Evolutionary conservation across 2,329 filamentous ascomycete genomes (phyloP).

Genomic region (Fusarium veterinarium): DNA sequence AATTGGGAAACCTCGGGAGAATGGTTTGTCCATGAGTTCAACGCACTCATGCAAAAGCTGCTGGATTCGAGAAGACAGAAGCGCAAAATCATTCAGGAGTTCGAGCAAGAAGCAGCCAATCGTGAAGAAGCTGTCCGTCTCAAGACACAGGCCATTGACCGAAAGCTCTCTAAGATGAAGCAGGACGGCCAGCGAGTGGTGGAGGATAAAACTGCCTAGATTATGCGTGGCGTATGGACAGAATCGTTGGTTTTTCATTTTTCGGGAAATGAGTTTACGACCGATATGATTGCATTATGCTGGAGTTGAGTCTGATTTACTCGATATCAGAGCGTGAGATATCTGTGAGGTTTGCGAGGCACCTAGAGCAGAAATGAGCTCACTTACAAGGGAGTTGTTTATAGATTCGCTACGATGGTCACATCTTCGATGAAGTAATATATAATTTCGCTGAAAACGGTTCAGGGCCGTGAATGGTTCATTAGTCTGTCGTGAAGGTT

Average conservation of each 20-base stretch:
- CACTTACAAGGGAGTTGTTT: constrained; percentile 19
- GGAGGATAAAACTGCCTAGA: constrained; percentile 51
- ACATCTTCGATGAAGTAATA: constrained; percentile 12
- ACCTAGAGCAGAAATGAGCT: constrained; percentile 21
- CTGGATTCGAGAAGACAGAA: constrained; percentile 62
- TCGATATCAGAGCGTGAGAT: constrained; percentile 26
- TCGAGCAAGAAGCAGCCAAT: constrained; percentile 66
- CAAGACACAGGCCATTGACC: constrained; percentile 65
- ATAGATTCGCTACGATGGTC: constrained; percentile 30
- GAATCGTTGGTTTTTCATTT: neutral
- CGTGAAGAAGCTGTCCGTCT: constrained; percentile 66
- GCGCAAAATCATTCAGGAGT: constrained; percentile 60
- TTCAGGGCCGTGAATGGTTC: constrained; percentile 33
- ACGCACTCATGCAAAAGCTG: constrained; percentile 60
- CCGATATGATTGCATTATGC: constrained; percentile 44
- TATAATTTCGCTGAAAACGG: constrained; percentile 22
- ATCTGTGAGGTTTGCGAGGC: constrained; percentile 28
- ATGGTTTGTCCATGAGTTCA: constrained; percentile 69
- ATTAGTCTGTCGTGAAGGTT: constrained; percentile 33
- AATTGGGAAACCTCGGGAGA: constrained; percentile 71
- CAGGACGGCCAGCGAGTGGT: constrained; percentile 68
- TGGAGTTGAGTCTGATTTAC: constrained; percentile 40
- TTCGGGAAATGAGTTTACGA: constrained; percentile 35
- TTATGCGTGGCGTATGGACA: neutral
- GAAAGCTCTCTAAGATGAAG: constrained; percentile 66